phyloP scores from a whole-genome alignment of 1,139 yeast genomes.

The Scheffersomyces segobiensis region DNA sequence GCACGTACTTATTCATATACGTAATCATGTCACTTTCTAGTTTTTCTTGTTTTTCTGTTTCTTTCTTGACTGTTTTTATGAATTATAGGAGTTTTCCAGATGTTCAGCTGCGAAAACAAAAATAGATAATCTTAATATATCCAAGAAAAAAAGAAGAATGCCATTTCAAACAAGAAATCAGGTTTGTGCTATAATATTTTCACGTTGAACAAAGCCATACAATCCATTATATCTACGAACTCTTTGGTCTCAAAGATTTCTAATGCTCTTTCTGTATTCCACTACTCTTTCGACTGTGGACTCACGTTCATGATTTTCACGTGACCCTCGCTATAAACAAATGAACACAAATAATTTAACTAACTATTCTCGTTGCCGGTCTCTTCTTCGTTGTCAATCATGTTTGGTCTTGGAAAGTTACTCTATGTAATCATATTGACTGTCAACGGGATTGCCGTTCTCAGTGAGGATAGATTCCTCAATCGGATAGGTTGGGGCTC shows the following conservation, averaged over 20 bases:
- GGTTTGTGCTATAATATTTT: neutral
- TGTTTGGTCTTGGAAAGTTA: conserved; percentile 74
- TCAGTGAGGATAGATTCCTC: conserved; percentile 80
- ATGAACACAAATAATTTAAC: neutral
- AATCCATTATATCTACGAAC: no score
- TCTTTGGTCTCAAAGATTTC: neutral
- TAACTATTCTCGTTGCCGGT: neutral
- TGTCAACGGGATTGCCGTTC: conserved; percentile 75
- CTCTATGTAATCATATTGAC: conserved; percentile 66
- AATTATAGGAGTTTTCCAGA: neutral
- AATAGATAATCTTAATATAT: no score
- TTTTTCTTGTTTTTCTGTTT: neutral
- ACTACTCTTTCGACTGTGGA: neutral
- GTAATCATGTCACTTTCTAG: neutral
- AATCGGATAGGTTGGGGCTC: conserved; percentile 59
- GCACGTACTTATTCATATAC: no score
- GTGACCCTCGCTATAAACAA: neutral
- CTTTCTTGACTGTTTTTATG: no score
- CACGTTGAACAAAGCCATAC: no score
- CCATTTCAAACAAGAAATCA: neutral
- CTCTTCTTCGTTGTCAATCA: conserved; percentile 12
- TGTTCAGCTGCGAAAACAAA: neutral
- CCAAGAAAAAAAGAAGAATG: neutral
- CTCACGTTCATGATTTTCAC: neutral
- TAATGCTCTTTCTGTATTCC: neutral